These are phyloP conservation scores for Protostelium mycophagum DNA, from an alignment of 78 protist genomes.

Conservation along the genomic window DNA sequence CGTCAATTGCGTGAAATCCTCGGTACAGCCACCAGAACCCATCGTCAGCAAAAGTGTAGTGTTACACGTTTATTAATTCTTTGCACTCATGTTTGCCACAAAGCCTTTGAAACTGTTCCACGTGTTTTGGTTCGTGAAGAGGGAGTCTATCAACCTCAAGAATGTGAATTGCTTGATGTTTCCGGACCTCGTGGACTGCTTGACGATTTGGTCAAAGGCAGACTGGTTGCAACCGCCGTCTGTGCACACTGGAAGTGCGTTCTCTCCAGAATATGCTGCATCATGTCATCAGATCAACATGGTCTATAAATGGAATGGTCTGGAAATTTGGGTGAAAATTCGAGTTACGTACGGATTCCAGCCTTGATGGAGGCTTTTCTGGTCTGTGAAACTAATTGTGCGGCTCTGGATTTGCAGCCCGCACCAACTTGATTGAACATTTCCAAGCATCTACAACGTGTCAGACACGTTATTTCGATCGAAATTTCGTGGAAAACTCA, in stretches of 20 bases:
- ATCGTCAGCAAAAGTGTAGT: too few relatives aligned
- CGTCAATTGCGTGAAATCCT: too few relatives aligned
- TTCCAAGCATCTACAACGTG: conserved; percentile 48
- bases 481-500: conserved; percentile 26
- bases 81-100: not conserved
- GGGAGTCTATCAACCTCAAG: not conserved
- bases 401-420: conserved; percentile 46
- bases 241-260: conserved; percentile 40
- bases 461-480: too few relatives aligned
- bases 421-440: conserved; percentile 26
- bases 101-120: not conserved
- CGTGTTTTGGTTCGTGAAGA: not conserved
- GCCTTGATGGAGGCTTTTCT: conserved; percentile 15
- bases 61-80: too few relatives aligned
- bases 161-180: not conserved
- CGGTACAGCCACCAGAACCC: too few relatives aligned
- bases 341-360: conserved; percentile 30
- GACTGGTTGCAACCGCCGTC: not conserved
- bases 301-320: not conserved
- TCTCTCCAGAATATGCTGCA: conserved; percentile 30
- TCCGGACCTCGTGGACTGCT: not conserved
- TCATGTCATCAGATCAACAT: not conserved
- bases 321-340: conserved; percentile 8
- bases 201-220: not conserved
- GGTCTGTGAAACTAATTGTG: conserved; percentile 44